Base-by-base conservation (phyloP, 2,329 filamentous ascomycete species). In the Neophaeococcomyces mojaviensis region DNA sequence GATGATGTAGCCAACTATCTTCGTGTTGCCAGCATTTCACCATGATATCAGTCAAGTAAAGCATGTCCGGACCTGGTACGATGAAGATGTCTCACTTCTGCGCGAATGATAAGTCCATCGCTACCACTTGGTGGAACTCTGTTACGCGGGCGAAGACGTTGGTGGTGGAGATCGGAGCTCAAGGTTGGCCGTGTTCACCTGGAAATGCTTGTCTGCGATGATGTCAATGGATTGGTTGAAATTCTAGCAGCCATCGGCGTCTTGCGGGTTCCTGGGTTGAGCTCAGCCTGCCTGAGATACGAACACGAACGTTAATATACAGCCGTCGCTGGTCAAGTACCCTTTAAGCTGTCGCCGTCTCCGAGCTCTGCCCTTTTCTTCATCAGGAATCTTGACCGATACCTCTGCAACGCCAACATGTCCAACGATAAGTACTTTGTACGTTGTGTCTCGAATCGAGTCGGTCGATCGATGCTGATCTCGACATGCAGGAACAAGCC, bases 401-500 rank as follows among this genome's bases (percentile, higher is more conserved):
- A 6, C 24, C 10, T 28, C 24, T 10, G 24, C 10, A 10, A 28
- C 24, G n/a, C 10, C 24, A 28, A 28, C 5, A 28, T 28, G 24
- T 28, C 24, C 5, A 10, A 10, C 24, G 10, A 28, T 28, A 28
- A 28, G 10, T 28, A 28, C 8, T 36, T 16, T 20, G n/a, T 36
- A 13, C 33, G 40, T 34, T 10, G 22, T 22, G 36, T 39, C 24
- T 19, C 51, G 45, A 10, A 10, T 28, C 5, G 5, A 28, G 10
- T 28, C 10, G 5, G 10, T 10, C 10, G 24, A 6, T 28, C 10
- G 10, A 6, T 28, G 10, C 24, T 28, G 10, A 28, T n/a, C 36
- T 30, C 34, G 31, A 41, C 38, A 37, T 39, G 37, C 35, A 44
- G 13, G n/a, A 24, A 3, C 59, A 86, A 82, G 80, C 82, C 35